phyloP scores from a whole-genome alignment of 2,329 filamentous ascomycete species.

The Penicillium olsonii region DNA sequence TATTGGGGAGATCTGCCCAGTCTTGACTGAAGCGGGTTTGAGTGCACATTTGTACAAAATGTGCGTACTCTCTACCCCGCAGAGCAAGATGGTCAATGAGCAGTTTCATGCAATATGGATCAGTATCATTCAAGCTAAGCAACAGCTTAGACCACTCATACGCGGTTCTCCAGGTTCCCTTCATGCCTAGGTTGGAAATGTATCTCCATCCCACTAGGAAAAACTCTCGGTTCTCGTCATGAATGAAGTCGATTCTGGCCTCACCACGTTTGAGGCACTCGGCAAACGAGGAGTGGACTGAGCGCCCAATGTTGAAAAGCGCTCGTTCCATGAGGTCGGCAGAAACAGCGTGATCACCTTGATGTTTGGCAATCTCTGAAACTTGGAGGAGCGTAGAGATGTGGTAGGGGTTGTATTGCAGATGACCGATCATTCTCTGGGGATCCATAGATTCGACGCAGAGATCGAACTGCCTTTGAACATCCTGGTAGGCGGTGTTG shows the following conservation, averaged over 20 bases:
- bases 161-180: conserved; percentile 90
- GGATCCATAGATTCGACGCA: conserved; percentile 84
- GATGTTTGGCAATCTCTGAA: conserved; percentile 86
- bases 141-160: conserved; percentile 92
- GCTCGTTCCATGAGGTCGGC: conserved; percentile 88
- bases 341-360: conserved; percentile 81
- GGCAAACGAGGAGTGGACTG: conserved; percentile 79
- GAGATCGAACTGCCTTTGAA: conserved; percentile 74
- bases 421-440: conserved; percentile 74
- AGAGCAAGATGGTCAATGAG: conserved; percentile 82
- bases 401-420: conserved; percentile 80
- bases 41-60: conserved; percentile 70
- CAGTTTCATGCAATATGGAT: conserved; percentile 81
- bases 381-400: conserved; percentile 92
- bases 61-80: conserved; percentile 73
- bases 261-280: conserved; percentile 74
- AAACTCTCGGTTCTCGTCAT: conserved; percentile 87
- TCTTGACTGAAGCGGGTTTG: conserved; percentile 52
- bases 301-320: conserved; percentile 89
- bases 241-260: conserved; percentile 75
- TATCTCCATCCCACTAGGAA: conserved; percentile 90
- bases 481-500: conserved; percentile 68
- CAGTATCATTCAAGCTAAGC: conserved; percentile 70
- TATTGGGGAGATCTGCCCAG: conserved; percentile 64
- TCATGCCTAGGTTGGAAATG: conserved; percentile 78